Evolutionary conservation across 225 moss, liverwort and hornwort species (phyloP), one percentile per base, ranked within the genome.

Genomic region (Pleurozium schreberi): DNA sequence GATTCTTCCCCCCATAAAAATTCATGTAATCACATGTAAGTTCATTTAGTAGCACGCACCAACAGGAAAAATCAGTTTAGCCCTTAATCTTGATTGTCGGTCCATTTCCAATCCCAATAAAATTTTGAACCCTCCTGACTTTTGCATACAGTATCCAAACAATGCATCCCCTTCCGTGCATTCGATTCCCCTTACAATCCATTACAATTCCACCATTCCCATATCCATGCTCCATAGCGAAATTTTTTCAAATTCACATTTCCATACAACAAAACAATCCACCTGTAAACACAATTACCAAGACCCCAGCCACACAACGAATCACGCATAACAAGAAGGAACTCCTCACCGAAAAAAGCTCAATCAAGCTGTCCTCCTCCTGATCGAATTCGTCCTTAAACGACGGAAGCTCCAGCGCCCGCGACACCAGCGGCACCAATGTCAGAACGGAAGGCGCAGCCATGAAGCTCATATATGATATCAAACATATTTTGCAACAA

Each of bases 331-430:
- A 38, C 66, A 66, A 66, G 23, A 42, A 86, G 64, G 34, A 55
- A 42, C 2, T 17, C 42, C n/a, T 82, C 83, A 95, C 95, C 94
- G 90, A 84, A 75, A 95, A 95, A 9, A 95, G 91, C 45, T 90
- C 75, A 60, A 95, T 88, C 74, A 93, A 89, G 70, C 88, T 88
- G 36, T 93, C 93, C 80, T 95, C 95, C 83, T 95, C 94, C 80
- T 90, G 86, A 84, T 95, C 94, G 30, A 92, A 93, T 83, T 94
- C 95, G 45, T 92, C 91, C 87, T 89, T 91, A 10, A 6, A 57
- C 27, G 59, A 71, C 79, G 90, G 91, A 80, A 95, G 58, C 88
- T 94, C 73, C 80, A 93, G 81, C 26, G 92, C 90, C 30, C 69
- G 88, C 31, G 89, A 75, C 45, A 38, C 3, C 16, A 81, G 74